Evolutionary conservation across 768 basidiomycete genomes (phyloP), one percentile per base, ranked within the genome.

Genomic region (Melanogaster broomeanus): DNA sequence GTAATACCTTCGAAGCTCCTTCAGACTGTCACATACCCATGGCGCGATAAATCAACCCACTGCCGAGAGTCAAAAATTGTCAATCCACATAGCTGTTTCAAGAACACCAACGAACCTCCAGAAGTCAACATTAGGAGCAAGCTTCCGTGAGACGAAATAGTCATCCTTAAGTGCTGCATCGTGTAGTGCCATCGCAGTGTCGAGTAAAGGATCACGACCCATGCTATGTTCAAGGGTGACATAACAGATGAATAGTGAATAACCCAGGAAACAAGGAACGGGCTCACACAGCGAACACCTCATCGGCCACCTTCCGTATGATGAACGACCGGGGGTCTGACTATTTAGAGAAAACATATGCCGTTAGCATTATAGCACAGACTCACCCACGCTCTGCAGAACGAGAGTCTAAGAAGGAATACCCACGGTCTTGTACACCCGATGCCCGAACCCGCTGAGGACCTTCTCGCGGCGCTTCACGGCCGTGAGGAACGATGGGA

Each of bases 81-180:
- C 30, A 42, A 22, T 4, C 5, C 2, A 8, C 9, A 31, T 47
- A 22, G 10, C 9, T 0, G 9, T 33, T 42, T 28, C 30, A 48
- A 38, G 28, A 30, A 40, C 30, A 24, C 38, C 45, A 7, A 49
- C 51, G 34, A 52, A 51, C 61, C 66, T 88, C 89, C 89, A 92
- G 67, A 92, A 94, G 69, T 94, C 93, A 22, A 95, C 93, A 66
- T 96, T 96, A 2, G 93, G 93, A 16, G 87, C 88, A 13, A 96
- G 75, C 61, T 80, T 85, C 28, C 93, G 78, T 51, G 82, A 83
- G 56, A 88, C 79, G 61, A 95, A 96, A 69, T 92, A 96, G 28
- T 93, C 88, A 57, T 96, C 93, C 61, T 87, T 87, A 79, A 95
- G 87, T 0, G 93, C 93, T 6, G 86, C 85, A 60, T 91, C 88